Evolutionary conservation across 768 basidiomycete species (phyloP).

Genomic region (Macrocybe gigantea): DNA sequence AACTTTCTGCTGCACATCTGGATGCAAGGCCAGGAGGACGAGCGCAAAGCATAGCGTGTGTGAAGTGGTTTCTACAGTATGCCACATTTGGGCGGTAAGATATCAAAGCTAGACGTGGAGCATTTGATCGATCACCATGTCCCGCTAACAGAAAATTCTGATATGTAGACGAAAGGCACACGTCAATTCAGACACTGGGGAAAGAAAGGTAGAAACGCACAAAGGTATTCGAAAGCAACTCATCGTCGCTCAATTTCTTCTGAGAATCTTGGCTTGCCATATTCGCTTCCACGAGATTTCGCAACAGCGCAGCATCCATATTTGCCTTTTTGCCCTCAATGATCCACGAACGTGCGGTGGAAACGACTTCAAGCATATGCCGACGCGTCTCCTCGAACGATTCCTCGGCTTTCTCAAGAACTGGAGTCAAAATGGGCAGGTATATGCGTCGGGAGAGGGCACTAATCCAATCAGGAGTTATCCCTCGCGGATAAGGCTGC

Average conservation of each 20-base stretch:
- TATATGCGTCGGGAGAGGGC: constrained; percentile 12
- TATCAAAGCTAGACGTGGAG: too few relatives aligned
- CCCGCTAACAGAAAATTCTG: background rate
- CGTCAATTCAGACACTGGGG: background rate
- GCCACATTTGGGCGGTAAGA: too few relatives aligned
- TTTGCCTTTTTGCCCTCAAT: constrained; percentile 7
- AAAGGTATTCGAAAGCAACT: constrained; percentile 14
- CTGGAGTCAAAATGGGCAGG: constrained; percentile 20
- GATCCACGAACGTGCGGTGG: constrained; percentile 19
- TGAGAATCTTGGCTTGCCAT: constrained; percentile 20
- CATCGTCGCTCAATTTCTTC: constrained; percentile 25
- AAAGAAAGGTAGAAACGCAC: background rate
- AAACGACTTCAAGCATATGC: constrained; percentile 26
- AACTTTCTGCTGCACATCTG: constrained; percentile 40
- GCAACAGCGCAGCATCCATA: constrained; percentile 21
- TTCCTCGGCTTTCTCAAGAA: constrained; percentile 13
- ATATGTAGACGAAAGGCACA: background rate
- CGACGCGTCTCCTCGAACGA: constrained; percentile 21
- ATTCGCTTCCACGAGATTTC: constrained; percentile 31
- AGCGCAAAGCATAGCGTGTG: constrained; percentile 39
- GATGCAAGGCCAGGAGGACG: constrained; percentile 41
- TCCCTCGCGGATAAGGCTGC: constrained; percentile 15
- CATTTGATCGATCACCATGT: background rate
- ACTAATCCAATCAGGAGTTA: constrained; percentile 20
- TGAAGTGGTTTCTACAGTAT: constrained; percentile 36